Conservation (phyloP, 257 asterid genomes). For the Oldenlandia corymbosa region DNA sequence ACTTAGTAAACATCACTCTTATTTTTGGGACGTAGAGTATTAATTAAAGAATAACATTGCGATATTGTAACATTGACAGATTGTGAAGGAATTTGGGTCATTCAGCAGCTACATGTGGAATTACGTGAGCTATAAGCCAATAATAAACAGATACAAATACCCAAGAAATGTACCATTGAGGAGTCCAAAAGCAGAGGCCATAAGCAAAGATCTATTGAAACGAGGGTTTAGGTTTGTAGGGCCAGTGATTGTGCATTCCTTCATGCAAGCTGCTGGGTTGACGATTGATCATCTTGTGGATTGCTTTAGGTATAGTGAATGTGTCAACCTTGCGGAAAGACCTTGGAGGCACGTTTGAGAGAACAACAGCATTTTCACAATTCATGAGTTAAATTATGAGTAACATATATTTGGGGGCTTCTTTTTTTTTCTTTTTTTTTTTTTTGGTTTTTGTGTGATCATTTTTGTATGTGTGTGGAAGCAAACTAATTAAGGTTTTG, state of each 20-base stretch:
- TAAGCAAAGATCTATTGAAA: constrained; percentile 74
- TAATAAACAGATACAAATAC: constrained; percentile 57
- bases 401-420: background rate
- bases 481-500: too few species aligned
- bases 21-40: too few species aligned
- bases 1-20: too few species aligned
- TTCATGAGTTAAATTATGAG: background rate
- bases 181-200: constrained; percentile 76
- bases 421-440: too few species aligned
- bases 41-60: too few species aligned
- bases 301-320: constrained; percentile 63
- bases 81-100: constrained; percentile 70
- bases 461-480: too few species aligned
- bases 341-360: constrained; percentile 90
- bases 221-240: constrained; percentile 88
- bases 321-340: constrained; percentile 75
- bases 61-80: constrained; percentile 24
- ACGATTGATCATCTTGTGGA: constrained; percentile 78
- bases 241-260: constrained; percentile 79
- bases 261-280: constrained; percentile 90
- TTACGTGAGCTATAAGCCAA: constrained; percentile 62
- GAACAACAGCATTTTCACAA: too few species aligned
- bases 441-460: too few species aligned
- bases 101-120: constrained; percentile 86
- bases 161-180: constrained; percentile 82